These are phyloP conservation scores for Avicennia marina DNA, from an alignment of 257 asterid species.

Conservation along the genomic window DNA sequence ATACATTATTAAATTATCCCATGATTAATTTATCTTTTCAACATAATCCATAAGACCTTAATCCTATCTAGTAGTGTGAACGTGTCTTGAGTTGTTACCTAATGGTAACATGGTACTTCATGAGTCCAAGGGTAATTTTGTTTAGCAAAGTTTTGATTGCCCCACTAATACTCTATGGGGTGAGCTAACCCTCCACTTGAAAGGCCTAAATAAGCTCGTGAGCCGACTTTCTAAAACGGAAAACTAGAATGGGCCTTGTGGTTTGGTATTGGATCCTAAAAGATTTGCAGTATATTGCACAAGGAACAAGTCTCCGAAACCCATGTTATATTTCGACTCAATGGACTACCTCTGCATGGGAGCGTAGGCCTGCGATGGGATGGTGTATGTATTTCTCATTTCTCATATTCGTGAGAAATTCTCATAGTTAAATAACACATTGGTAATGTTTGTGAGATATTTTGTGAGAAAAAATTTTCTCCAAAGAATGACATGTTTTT, in stretches of 20 bases:
- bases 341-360: not conserved
- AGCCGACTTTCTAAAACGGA: slow-evolving; percentile 16
- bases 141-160: slow-evolving; percentile 38
- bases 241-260: slow-evolving; percentile 22
- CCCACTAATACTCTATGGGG: slow-evolving; percentile 27
- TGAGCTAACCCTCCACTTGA: slow-evolving; percentile 24
- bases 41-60: too few species aligned
- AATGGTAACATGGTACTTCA: slow-evolving; percentile 35
- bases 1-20: too few species aligned
- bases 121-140: slow-evolving; percentile 23
- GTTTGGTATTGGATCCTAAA: slow-evolving; percentile 25
- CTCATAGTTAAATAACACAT: too few species aligned
- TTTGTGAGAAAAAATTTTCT: too few species aligned
- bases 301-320: slow-evolving; percentile 2
- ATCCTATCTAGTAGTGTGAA: too few species aligned
- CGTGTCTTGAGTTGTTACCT: slow-evolving; percentile 19
- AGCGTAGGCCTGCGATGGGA: too few species aligned
- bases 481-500: too few species aligned
- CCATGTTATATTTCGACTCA: slow-evolving; percentile 20
- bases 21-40: too few species aligned
- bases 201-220: slow-evolving; percentile 26
- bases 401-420: too few species aligned
- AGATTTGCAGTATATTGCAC: slow-evolving; percentile 20
- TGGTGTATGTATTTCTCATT: too few species aligned
- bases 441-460: too few species aligned